Percentiles rank a stretch among this genome's conserved stretches.
phyloP scores from a whole-genome alignment of 2,329 filamentous ascomycete species.

The Monosporascus sp. region DNA sequence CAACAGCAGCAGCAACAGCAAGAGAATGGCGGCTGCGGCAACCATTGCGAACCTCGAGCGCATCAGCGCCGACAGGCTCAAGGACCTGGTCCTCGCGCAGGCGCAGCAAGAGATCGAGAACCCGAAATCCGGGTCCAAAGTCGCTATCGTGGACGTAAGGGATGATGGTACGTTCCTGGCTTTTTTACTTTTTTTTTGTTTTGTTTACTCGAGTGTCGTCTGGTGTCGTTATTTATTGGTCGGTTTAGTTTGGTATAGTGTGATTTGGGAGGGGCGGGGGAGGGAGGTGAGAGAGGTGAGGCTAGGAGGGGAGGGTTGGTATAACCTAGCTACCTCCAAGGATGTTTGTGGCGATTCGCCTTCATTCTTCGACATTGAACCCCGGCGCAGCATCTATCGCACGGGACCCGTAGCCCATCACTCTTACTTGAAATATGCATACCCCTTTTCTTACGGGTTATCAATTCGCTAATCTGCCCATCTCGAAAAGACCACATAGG shows the following conservation, averaged over 20 bases:
- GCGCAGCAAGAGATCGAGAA: constrained; percentile 24
- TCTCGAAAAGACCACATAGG: constrained; percentile 68
- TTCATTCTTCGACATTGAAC: not conserved
- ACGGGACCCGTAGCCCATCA: constrained; percentile 1
- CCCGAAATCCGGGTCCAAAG: constrained; percentile 25
- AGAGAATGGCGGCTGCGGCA: constrained; percentile 37
- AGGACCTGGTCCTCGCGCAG: constrained; percentile 54
- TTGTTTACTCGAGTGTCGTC: not conserved
- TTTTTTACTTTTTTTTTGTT: too few species aligned
- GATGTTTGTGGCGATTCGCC: not conserved
- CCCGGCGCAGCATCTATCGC: not conserved
- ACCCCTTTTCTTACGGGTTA: not conserved
- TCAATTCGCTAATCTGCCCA: not conserved
- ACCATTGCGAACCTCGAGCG: constrained; percentile 59
- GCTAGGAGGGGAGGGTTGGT: too few species aligned
- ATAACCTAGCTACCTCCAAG: too few species aligned
- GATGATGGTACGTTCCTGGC: constrained; percentile 58
- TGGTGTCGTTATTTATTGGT: not conserved
- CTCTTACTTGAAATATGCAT: not conserved
- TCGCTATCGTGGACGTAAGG: constrained; percentile 83
- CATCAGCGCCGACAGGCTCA: constrained; percentile 65
- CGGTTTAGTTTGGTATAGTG: too few species aligned
- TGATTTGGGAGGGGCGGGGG: too few species aligned
- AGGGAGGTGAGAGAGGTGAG: too few species aligned
- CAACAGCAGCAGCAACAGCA: too few species aligned